Base-by-base conservation (phyloP, 768 basidiomycete genomes). In the Hericium erinaceus region DNA sequence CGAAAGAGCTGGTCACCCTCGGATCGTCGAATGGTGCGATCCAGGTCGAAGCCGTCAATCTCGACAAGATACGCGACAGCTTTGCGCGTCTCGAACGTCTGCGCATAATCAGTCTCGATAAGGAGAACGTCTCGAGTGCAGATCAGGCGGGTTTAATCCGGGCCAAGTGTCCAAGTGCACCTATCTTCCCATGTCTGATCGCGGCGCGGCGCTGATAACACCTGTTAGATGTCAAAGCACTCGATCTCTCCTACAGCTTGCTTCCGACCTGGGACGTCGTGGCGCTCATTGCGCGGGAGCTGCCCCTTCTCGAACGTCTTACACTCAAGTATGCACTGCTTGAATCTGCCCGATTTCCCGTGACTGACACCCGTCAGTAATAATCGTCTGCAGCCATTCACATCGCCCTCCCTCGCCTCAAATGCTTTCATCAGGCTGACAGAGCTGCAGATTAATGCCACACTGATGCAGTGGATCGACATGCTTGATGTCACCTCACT, bases 11-110 rank as follows among this genome's bases (percentile, higher is more conserved):
- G 24, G 78, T 92, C 48, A 61, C 84, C 11, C 75, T 95, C 26
- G 92, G 92, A 28, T 91, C 90, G 2, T 95, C 94, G 22, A 78
- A 81, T 53, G 88, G 89, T 28, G 76, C 81, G 4, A 94, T 98
- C 62, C 75, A 87, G 61, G 90, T 98, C 12, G 89, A 95, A 69
- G 92, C 90, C 4, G 88, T 93, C 3, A 79, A 82, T 48, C 74
- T 97, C 26, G 85, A 90, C 65, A 90, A 85, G 67, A 82, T 97
- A 57, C 79, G 87, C 65, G 72, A 73, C 26, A 87, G 86, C 49
- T 77, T 95, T 26, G 74, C 85, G 4, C 73, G 81, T 55, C 70
- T 98, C 18, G 77, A 78, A 50, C 76, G 76, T 16, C 74, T 98
- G 52, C 81, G 82, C 55, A 87, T 93, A 67, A 81, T 88, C 54